These are phyloP conservation scores for Blastobotrys mokoenaii DNA, from an alignment of 805 yeast genomes.

Conservation along the genomic window DNA sequence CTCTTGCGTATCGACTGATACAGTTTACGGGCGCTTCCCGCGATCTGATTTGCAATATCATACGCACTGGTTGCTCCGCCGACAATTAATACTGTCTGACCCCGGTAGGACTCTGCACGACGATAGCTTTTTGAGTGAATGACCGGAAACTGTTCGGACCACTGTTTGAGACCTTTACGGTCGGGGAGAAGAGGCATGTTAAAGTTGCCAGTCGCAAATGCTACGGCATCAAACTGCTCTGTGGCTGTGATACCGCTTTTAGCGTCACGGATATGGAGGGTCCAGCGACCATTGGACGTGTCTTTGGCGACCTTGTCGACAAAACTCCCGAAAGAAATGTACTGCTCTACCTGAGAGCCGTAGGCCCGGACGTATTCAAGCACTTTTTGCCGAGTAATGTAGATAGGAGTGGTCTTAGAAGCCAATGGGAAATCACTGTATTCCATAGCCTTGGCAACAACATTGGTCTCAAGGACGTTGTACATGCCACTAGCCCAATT, in stretches of 20 bases:
- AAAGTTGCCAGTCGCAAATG: slow-evolving; percentile 57
- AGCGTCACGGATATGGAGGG: slow-evolving; percentile 29
- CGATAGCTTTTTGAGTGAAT: slow-evolving; percentile 53
- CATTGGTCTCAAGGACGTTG: slow-evolving; percentile 60
- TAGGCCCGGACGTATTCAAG: slow-evolving; percentile 52
- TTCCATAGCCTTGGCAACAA: slow-evolving; percentile 59
- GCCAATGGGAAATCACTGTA: slow-evolving; percentile 28
- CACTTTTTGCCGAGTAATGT: slow-evolving; percentile 56
- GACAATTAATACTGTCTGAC: slow-evolving; percentile 48
- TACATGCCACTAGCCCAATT: slow-evolving; percentile 41
- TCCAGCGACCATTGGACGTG: slow-evolving; percentile 35
- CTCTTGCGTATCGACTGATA: slow-evolving; percentile 40
- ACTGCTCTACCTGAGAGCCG: slow-evolving; percentile 34
- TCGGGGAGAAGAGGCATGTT: slow-evolving; percentile 54
- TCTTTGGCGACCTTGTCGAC: slow-evolving; percentile 34
- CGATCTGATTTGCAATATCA: slow-evolving; percentile 59
- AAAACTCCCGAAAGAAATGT: slow-evolving; percentile 39
- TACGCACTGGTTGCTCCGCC: slow-evolving; percentile 75
- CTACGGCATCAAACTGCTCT: slow-evolving; percentile 47
- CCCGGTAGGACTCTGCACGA: slow-evolving; percentile 36
- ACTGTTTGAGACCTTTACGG: slow-evolving; percentile 44
- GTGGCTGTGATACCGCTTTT: neutral
- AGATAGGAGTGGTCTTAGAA: slow-evolving; percentile 38
- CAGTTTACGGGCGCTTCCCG: slow-evolving; percentile 35
- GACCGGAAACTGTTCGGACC: slow-evolving; percentile 39